phyloP scores from a whole-genome alignment of 2,329 filamentous ascomycete genomes.

The Aspergillus phoenicis region DNA sequence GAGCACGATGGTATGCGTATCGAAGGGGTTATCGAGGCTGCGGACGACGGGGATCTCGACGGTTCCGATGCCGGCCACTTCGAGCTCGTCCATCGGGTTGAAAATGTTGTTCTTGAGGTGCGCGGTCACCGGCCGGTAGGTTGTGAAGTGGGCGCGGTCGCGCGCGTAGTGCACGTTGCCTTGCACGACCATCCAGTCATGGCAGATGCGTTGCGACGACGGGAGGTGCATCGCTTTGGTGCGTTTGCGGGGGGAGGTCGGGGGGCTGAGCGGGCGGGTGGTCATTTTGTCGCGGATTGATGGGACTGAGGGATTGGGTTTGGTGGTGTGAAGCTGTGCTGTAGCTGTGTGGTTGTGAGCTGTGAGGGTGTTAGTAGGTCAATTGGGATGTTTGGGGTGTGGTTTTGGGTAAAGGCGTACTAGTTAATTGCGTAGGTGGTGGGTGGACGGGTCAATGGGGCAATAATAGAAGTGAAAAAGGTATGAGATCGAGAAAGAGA shows the following conservation, averaged over 20 bases:
- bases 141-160: slow-evolving; percentile 34
- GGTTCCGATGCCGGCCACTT: slow-evolving; percentile 35
- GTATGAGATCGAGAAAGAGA: background rate
- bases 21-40: slow-evolving; percentile 19
- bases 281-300: background rate
- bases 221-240: background rate
- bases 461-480: background rate
- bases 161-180: slow-evolving; percentile 39
- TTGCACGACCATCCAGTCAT: slow-evolving; percentile 35
- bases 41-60: slow-evolving; percentile 34
- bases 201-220: slow-evolving; percentile 42
- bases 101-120: slow-evolving; percentile 26
- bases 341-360: too few relatives aligned
- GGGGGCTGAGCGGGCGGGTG: background rate
- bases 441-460: background rate
- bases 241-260: background rate
- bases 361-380: too few relatives aligned
- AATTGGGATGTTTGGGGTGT: too few relatives aligned
- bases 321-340: background rate
- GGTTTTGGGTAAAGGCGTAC: too few relatives aligned
- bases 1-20: slow-evolving; percentile 29
- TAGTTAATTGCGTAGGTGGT: background rate
- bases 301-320: background rate
- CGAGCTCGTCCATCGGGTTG: slow-evolving; percentile 27
- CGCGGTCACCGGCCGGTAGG: slow-evolving; percentile 30